Percentiles rank a stretch among this genome's conserved stretches.
Evolutionary conservation across 805 yeast genomes (phyloP).

Genomic region (Metahyphopichia silvanorum): DNA sequence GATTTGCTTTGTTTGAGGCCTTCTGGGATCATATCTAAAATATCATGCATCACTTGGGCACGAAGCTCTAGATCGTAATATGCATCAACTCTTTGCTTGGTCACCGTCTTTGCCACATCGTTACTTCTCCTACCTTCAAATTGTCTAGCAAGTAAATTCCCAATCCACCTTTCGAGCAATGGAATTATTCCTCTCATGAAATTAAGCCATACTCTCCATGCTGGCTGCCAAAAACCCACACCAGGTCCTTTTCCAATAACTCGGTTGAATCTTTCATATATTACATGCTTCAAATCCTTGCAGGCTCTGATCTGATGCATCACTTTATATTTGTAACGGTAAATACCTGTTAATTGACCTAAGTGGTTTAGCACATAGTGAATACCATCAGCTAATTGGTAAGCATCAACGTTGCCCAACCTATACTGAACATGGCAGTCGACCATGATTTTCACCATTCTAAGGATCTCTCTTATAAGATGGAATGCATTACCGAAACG

Average conservation of each 20-base stretch:
- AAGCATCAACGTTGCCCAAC: constrained; percentile 87
- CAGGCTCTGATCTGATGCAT: constrained; percentile 98
- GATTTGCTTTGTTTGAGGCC: constrained; percentile 86
- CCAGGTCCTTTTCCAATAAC: constrained; percentile 98
- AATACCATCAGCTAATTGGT: constrained; percentile 91
- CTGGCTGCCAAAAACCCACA: constrained; percentile 99
- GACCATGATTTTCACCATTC: constrained; percentile 80
- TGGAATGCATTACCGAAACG: constrained; percentile 97
- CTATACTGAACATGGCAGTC: constrained; percentile 93
- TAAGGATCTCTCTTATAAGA: constrained; percentile 80
- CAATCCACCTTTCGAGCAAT: constrained; percentile 89
- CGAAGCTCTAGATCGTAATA: constrained; percentile 90
- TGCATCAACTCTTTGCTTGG: constrained; percentile 94
- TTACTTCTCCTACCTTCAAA: constrained; percentile 94
- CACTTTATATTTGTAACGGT: constrained; percentile 93
- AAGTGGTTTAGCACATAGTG: constrained; percentile 87
- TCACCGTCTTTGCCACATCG: constrained; percentile 88
- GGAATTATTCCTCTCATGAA: constrained; percentile 92
- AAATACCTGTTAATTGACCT: constrained; percentile 95
- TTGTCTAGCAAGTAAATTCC: constrained; percentile 85
- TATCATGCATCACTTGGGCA: constrained; percentile 93
- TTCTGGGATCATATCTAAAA: constrained; percentile 95
- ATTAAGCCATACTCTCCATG: constrained; percentile 95
- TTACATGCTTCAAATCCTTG: constrained; percentile 90
- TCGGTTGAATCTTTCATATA: constrained; percentile 78